Evolutionary conservation across 345 rosid species (phyloP), one percentile per base, ranked within the genome.

Genomic region (Dipteronia sinensis): DNA sequence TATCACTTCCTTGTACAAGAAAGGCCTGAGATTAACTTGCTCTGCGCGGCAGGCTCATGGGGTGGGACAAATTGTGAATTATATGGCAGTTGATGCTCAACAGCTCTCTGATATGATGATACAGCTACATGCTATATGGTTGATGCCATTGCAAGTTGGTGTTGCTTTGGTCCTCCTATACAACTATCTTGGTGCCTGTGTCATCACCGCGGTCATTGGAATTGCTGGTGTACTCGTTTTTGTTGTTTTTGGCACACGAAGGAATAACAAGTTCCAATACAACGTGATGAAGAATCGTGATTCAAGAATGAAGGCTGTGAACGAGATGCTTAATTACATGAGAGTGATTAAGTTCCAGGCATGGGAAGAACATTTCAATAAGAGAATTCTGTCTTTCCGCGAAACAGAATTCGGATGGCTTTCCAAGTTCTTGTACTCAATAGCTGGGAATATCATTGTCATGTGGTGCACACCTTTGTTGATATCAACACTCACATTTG

Each of bases 1-100:
- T n/a, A 86, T 93, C 75, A 92, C 97, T 67, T 87, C 96, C 29
- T 69, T 93, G 47, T 95, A 93, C 90, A 87, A 72, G 80, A 95
- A 95, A 79, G 98, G 99, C 3, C 66, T 93, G 69, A 85, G 89
- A 74, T 80, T 95, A 47, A 83, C 98, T 0, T 89, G 96, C 79
- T 95, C 98, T 15, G 94, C 97, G 44, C 90, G 98, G 25, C 98
- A 95, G 75, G 88, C 87, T 74, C 99, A 95, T 65, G 99, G 99
- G 10, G 96, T 95, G 1, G 98, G 99, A 19, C 99, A 93, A 82
- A 95, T 93, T 63, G 99, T 95, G 77, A 95, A 95, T 75, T 95
- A 95, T 86, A 95, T 95, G 99, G 94, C 99, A 34, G 98, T 95
- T 5, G 99, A 95, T 73, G 97, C 98, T 1, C 99, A 95, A 22